Percentiles rank a stretch among this genome's conserved stretches.
These are phyloP conservation scores for Glycine tomentella DNA, from an alignment of 306 rosid genomes.

Conservation along the genomic window DNA sequence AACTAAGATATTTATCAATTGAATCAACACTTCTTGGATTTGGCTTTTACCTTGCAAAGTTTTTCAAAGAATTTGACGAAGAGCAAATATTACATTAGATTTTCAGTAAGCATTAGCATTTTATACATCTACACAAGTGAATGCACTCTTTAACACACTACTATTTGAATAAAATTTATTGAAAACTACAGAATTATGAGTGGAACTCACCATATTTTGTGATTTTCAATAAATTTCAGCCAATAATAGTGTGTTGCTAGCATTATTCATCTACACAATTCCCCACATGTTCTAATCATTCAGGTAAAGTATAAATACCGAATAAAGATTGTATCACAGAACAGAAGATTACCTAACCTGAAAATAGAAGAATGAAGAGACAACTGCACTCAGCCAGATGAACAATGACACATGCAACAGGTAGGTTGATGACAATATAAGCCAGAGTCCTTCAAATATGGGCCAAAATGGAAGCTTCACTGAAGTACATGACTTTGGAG, in stretches of 20 bases:
- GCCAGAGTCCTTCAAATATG: slow-evolving; percentile 85
- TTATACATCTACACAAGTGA: not conserved
- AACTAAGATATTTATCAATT: too few species aligned
- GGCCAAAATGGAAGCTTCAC: slow-evolving; percentile 74
- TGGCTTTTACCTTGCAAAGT: too few species aligned
- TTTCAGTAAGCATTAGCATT: slow-evolving; percentile 21
- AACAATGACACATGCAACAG: slow-evolving; percentile 76
- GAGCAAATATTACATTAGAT: slow-evolving; percentile 15
- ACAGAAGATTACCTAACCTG: slow-evolving; percentile 63
- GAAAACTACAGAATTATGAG: not conserved
- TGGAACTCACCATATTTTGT: not conserved
- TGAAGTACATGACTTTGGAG: slow-evolving; percentile 63
- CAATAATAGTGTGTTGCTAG: not conserved
- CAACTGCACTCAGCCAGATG: slow-evolving; percentile 92
- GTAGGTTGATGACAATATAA: slow-evolving; percentile 86
- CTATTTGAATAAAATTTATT: not conserved
- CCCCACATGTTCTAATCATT: slow-evolving; percentile 21
- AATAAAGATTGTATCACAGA: slow-evolving; percentile 27
- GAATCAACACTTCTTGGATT: too few species aligned
- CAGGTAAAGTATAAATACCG: slow-evolving; percentile 8
- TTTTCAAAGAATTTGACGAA: not conserved
- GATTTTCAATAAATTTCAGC: not conserved
- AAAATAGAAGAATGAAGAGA: slow-evolving; percentile 95
- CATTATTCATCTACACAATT: not conserved
- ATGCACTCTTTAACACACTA: not conserved